Base-by-base conservation (phyloP, 495 filamentous ascomycete genomes). In the Trichoderma reesei region DNA sequence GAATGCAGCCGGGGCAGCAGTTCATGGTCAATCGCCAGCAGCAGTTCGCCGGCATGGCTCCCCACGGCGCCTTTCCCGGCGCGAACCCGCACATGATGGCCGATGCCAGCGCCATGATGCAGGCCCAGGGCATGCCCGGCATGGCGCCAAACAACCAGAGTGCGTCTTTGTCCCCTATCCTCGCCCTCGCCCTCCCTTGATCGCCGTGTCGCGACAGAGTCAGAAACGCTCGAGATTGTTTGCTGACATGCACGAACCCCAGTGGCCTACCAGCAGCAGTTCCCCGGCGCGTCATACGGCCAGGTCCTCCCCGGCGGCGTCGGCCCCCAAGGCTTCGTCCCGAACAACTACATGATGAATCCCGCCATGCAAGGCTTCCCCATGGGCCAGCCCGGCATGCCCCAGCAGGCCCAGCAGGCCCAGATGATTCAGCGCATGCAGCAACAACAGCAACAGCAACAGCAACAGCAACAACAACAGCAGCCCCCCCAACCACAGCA, bases 211-310 rank as follows among this genome's bases (percentile, higher is more conserved):
- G 42, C 54, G 64, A 41, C 56, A 26, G 33, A n/a, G 31, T 20
- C 20, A 5, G 48, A 9, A 8, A 1, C 3, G 37, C 33, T 44
- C 2, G 59, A 41, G 1, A 20, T 6, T 41, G 68, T 46, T 59
- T 64, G 36, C 42, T 66, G 62, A 61, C 69, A 69, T 70, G 31
- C 39, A 61, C 63, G 26, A 38, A 36, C 63, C 41, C 51, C 71
- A 83, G 81, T 82, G 75, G 68, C 79, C 63, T 85, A 80, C 67
- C 82, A 82, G 69, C 73, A 77, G 34, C 77, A 81, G 38, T 85
- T 81, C 67, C 74, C 80, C 11, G 74, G 72, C 68, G 77, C 81
- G 36, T 75, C 82, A 6, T 84, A 82, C 67, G 78, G 74, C 42
- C 69, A 76, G 39, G 75, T 69, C 41, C 66, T 79, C 20, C 75